A percentile compares a stretch with the other conserved stretches of the same genome.
Evolutionary conservation across 139 green algal species (phyloP).

Genomic region (Chloropicon primus): DNA sequence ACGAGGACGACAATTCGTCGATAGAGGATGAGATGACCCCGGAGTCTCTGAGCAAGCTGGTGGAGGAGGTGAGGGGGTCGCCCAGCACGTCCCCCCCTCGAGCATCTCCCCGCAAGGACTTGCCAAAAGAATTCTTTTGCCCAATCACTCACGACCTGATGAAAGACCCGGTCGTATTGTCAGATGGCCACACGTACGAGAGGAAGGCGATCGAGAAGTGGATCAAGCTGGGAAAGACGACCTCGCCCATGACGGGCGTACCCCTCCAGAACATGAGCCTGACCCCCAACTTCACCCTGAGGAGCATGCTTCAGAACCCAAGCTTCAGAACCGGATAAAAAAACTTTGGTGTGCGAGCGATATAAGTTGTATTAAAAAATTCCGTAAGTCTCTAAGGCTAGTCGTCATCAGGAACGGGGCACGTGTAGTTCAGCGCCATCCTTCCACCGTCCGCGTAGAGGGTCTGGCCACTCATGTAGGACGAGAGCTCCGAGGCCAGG

Average conservation of each 20-base stretch:
- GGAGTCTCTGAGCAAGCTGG: no score
- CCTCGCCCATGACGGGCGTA: background rate
- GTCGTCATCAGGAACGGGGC: conserved; percentile 26
- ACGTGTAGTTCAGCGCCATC: conserved; percentile 65
- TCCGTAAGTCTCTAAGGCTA: no score
- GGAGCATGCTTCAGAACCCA: background rate
- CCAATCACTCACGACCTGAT: conserved; percentile 7
- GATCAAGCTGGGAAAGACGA: conserved; percentile 2
- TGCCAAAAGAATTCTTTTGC: conserved; percentile 1
- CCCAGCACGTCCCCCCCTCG: no score
- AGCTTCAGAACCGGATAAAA: no score
- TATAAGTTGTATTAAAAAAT: no score
- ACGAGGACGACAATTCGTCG: no score
- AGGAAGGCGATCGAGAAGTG: conserved; percentile 8
- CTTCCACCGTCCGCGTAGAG: conserved; percentile 69
- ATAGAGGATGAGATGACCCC: no score
- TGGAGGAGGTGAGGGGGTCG: no score
- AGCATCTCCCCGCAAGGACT: no score
- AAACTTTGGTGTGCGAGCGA: no score
- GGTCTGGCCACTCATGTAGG: conserved; percentile 62
- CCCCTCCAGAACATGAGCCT: background rate
- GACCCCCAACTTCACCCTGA: background rate
- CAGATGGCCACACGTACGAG: conserved; percentile 12
- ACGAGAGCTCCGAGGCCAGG: conserved; percentile 43
- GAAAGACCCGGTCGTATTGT: conserved; percentile 7